Percentiles rank a stretch among this genome's conserved stretches.
Conservation (phyloP, 495 filamentous ascomycete species). For the Penicillium nucicola region DNA sequence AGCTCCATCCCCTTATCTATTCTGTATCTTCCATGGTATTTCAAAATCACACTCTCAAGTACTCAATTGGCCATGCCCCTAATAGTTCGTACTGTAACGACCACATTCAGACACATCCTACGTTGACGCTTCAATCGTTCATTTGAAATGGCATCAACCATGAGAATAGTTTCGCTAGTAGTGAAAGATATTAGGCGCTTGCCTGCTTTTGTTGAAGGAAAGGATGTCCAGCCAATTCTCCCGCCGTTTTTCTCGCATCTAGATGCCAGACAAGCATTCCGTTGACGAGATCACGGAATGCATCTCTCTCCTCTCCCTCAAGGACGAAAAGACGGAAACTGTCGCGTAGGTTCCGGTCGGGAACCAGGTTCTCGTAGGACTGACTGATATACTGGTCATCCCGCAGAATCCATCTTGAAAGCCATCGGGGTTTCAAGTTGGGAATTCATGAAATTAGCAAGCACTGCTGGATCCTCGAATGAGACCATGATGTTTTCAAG, state of each 20-base stretch:
- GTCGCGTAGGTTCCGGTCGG: slow-evolving; percentile 30
- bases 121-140: too few species aligned
- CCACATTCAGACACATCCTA: too few species aligned
- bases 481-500: slow-evolving; percentile 45
- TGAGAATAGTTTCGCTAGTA: too few species aligned
- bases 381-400: slow-evolving; percentile 36
- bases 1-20: too few species aligned
- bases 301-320: slow-evolving; percentile 37
- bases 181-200: slow-evolving; percentile 26
- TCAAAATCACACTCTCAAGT: too few species aligned
- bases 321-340: slow-evolving; percentile 28
- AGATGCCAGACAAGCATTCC: slow-evolving; percentile 41
- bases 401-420: slow-evolving; percentile 34
- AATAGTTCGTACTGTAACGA: too few species aligned
- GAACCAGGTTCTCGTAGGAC: slow-evolving; percentile 33
- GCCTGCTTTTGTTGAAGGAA: slow-evolving; percentile 36
- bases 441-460: slow-evolving; percentile 37
- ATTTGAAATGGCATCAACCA: too few species aligned
- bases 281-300: slow-evolving; percentile 39
- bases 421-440: slow-evolving; percentile 36
- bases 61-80: too few species aligned
- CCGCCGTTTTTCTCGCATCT: slow-evolving; percentile 31
- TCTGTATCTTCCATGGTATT: too few species aligned
- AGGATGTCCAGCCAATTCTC: slow-evolving; percentile 32
- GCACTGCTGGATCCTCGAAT: slow-evolving; percentile 41